phyloP scores from a whole-genome alignment of 2,329 filamentous ascomycete genomes.

The Fusarium algeriense region DNA sequence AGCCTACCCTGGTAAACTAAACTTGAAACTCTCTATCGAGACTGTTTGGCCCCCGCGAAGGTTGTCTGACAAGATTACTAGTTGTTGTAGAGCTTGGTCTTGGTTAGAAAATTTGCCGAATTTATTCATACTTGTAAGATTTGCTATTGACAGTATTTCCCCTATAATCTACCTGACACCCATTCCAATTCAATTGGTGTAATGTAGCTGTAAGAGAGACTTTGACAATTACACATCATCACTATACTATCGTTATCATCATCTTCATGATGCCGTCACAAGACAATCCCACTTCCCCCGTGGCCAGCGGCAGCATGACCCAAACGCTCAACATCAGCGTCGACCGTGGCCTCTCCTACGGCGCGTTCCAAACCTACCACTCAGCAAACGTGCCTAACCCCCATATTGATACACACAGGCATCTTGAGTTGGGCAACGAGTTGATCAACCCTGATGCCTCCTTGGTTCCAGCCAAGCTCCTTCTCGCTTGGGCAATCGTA shows the following conservation, averaged over 20 bases:
- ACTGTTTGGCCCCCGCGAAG: not conserved
- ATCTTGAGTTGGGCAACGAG: not conserved
- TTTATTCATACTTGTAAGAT: too few relatives aligned
- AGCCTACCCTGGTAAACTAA: not conserved
- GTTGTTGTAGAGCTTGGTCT: too few relatives aligned
- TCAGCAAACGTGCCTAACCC: not conserved
- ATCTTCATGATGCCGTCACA: not conserved
- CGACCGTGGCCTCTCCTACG: not conserved
- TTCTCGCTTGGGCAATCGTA: not conserved
- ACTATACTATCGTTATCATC: not conserved
- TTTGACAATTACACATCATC: not conserved
- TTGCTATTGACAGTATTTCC: not conserved
- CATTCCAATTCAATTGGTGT: too few relatives aligned
- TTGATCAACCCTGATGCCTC: not conserved
- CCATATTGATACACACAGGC: not conserved
- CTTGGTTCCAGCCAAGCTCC: not conserved
- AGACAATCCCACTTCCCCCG: not conserved
- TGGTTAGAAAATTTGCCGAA: too few relatives aligned
- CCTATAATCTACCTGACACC: not conserved
- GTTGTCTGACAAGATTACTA: not conserved
- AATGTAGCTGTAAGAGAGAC: not conserved
- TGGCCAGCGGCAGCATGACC: conserved; percentile 5
- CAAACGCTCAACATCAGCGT: conserved; percentile 19
- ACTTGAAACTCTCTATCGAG: not conserved
- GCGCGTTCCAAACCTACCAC: conserved; percentile 3